Conservation (phyloP, 768 basidiomycete species). For the Lyophyllum semitale region DNA sequence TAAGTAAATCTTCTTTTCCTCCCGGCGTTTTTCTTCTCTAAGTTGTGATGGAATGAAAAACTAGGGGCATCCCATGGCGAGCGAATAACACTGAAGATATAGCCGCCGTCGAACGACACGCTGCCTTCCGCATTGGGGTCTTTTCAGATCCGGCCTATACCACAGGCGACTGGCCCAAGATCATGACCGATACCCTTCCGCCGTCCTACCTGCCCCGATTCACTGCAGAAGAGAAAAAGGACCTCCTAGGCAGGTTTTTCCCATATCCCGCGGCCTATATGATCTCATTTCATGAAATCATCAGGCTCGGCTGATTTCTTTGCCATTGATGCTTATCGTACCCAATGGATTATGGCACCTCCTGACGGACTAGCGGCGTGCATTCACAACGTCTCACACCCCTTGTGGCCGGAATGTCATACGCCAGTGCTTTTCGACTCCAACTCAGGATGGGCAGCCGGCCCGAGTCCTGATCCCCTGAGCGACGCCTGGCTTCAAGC, state of each 20-base stretch:
- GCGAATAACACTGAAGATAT: constrained; percentile 44
- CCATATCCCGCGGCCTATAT: not conserved
- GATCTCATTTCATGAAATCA: not conserved
- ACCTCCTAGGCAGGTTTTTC: constrained; percentile 34
- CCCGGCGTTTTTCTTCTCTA: not conserved
- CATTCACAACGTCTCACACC: constrained; percentile 41
- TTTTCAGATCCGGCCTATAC: constrained; percentile 53
- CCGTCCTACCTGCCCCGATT: constrained; percentile 49
- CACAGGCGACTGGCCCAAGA: constrained; percentile 53
- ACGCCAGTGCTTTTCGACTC: constrained; percentile 40
- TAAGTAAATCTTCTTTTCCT: constrained; percentile 16
- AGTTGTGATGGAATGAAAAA: not conserved
- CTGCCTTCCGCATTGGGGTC: constrained; percentile 49
- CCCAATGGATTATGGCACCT: constrained; percentile 42
- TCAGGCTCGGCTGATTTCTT: constrained; percentile 54
- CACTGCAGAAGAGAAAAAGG: constrained; percentile 44
- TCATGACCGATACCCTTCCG: constrained; percentile 50
- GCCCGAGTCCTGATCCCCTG: constrained; percentile 44
- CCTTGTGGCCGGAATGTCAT: constrained; percentile 55
- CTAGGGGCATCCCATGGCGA: constrained; percentile 49
- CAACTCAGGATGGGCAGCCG: constrained; percentile 49
- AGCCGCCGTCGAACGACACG: constrained; percentile 48
- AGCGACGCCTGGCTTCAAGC: constrained; percentile 43
- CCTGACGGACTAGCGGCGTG: constrained; percentile 46
- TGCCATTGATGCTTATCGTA: constrained; percentile 51